Percentiles rank a stretch among this genome's conserved stretches.
phyloP scores from a whole-genome alignment of 2,329 filamentous ascomycete species.

The Cordyceps cateniannulata region DNA sequence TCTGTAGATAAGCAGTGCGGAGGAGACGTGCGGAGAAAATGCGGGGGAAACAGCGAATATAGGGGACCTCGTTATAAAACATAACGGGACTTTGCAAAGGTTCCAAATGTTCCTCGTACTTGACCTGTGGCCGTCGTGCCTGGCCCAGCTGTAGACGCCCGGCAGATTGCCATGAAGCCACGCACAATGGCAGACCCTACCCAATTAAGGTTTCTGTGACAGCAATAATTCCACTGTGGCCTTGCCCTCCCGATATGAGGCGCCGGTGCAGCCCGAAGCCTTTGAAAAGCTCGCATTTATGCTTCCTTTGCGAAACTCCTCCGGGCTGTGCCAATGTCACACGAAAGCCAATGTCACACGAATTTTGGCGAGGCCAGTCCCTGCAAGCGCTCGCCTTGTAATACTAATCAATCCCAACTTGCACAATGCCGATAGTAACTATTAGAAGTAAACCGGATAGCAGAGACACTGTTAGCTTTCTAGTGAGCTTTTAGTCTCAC shows the following conservation, averaged over 20 bases:
- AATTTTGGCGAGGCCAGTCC: background rate
- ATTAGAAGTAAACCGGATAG: no score
- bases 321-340: no score
- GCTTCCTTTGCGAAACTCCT: no score
- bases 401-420: no score
- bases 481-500: background rate
- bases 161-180: background rate
- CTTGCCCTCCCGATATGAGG: background rate
- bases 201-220: background rate
- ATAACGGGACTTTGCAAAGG: background rate
- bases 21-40: constrained; percentile 6
- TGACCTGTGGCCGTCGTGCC: background rate
- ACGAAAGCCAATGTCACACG: no score
- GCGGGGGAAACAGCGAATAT: background rate
- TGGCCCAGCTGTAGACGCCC: background rate
- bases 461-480: no score
- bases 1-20: background rate
- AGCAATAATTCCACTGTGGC: background rate
- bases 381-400: background rate
- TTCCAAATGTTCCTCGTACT: background rate
- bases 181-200: background rate
- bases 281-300: background rate
- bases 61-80: background rate
- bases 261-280: background rate
- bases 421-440: no score